These are phyloP conservation scores for Lactarius psammicola DNA, from an alignment of 768 basidiomycete species.

Conservation along the genomic window DNA sequence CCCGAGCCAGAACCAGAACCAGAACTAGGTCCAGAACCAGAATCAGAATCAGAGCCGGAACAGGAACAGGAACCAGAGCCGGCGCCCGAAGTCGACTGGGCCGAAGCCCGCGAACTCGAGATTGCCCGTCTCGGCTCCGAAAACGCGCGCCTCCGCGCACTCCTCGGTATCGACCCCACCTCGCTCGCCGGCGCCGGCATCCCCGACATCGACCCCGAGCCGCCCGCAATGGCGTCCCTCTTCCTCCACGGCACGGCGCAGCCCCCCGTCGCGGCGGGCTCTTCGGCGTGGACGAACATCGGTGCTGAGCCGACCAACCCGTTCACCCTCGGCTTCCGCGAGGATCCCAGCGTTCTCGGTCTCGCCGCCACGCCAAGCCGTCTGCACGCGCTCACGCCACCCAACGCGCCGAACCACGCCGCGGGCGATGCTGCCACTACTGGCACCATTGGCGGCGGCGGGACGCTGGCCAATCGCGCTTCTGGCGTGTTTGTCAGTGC, in stretches of 20 bases:
- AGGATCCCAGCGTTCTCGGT: conserved; percentile 27
- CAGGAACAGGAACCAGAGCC: not conserved
- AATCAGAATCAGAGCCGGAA: conserved; percentile 25
- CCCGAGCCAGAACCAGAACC: conserved; percentile 40
- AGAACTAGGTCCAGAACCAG: conserved; percentile 43
- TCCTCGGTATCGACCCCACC: conserved; percentile 70
- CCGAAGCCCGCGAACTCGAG: conserved; percentile 82
- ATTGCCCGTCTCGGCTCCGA: conserved; percentile 79
- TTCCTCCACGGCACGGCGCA: conserved; percentile 4
- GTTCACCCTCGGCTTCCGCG: conserved; percentile 24
- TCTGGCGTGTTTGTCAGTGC: conserved; percentile 24
- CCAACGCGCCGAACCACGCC: conserved; percentile 29
- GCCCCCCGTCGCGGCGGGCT: conserved; percentile 20
- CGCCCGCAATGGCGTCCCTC: conserved; percentile 33
- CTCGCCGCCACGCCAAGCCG: conserved; percentile 34
- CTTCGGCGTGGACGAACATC: conserved; percentile 29
- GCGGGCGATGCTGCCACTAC: conserved; percentile 24
- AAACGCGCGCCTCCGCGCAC: conserved; percentile 72
- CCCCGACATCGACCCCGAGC: conserved; percentile 46
- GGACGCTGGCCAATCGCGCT: not conserved
- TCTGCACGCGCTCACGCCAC: conserved; percentile 38
- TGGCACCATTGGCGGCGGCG: conserved; percentile 7
- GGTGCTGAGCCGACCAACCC: conserved; percentile 34
- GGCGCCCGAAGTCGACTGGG: conserved; percentile 66
- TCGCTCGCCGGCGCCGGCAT: conserved; percentile 50